Evolutionary conservation across 192 early-diverging fungal species (phyloP), one percentile per base, ranked within the genome.

Genomic region (Podila horticola): DNA sequence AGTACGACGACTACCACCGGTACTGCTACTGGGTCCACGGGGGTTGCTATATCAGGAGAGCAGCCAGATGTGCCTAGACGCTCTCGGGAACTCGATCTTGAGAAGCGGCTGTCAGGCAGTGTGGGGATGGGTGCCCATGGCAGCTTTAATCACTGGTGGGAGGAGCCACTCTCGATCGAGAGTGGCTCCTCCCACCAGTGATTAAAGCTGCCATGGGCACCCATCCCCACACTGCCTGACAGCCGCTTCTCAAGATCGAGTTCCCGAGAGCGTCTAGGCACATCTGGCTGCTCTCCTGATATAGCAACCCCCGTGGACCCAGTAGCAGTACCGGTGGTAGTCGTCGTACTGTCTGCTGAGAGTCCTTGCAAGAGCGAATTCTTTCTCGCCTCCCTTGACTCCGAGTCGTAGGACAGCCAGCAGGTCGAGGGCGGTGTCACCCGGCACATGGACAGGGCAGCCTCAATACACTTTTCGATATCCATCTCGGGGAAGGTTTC

Each of bases 401-500:
- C 74, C 0, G 79, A 69, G 41, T 81, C 77, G 59, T 81, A 81
- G 12, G 77, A 81, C 30, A 81, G 49, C 77, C 77, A 81, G 33
- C 71, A 81, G 17, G 71, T 73, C 12, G 90, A 91, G 5, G 90
- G 90, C 3, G 93, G 93, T 9, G 92, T 93, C n/a, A 90, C 83
- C 67, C 92, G 86, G 68, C 85, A 92, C 84, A 92, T 88, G 8
- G 71, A 82, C 57, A 92, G 58, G 5, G 92, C 89, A 51, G 86
- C 85, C 62, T 85, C 83, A 0, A 94, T 86, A 59, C 90, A 92
- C 24, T 88, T 85, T 66, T 94, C 93, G 33, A 94, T 89, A 68
- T 94, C 91, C 69, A 95, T 88, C 64, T 88, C 87, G 4, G 92
- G 89, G 52, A 94, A 91, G 7, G 82, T 82, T 34, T 89, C 85